Conservation (phyloP, 164 flowering plant species). For the Buxus sempervirens region DNA sequence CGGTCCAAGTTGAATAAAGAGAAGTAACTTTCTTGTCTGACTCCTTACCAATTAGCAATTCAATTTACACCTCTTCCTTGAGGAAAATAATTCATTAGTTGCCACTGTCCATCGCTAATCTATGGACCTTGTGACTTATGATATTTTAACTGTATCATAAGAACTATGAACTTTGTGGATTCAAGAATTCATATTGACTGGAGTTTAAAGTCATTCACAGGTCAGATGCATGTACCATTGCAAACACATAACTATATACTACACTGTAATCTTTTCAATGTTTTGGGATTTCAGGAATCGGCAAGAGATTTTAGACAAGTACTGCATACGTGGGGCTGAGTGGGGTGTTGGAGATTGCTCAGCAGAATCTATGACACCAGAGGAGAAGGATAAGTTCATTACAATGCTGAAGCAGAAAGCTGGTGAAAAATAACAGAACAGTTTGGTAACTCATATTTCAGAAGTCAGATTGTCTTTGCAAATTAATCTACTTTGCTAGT, state of each 20-base stretch:
- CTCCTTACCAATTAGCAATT: not conserved
- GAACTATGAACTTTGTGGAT: not conserved
- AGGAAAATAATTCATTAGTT: not conserved
- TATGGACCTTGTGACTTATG: too few relatives aligned
- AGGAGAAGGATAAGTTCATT: conserved; percentile 62
- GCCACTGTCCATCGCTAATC: too few relatives aligned
- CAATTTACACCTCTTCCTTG: not conserved
- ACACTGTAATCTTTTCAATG: not conserved
- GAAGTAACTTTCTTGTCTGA: conserved; percentile 37
- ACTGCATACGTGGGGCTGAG: conserved; percentile 77
- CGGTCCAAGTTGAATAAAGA: conserved; percentile 62
- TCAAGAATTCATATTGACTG: not conserved
- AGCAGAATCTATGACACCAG: conserved; percentile 57
- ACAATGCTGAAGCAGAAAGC: conserved; percentile 59
- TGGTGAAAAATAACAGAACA: conserved; percentile 19
- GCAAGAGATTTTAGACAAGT: conserved; percentile 58
- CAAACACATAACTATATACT: too few relatives aligned
- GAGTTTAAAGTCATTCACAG: too few relatives aligned
- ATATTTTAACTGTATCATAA: not conserved
- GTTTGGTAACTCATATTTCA: not conserved
- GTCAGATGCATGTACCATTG: too few relatives aligned
- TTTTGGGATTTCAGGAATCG: conserved; percentile 45
- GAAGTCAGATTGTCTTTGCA: too few relatives aligned
- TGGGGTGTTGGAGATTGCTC: conserved; percentile 94
- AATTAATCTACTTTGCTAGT: too few relatives aligned